A percentile compares a stretch with the other conserved stretches of the same genome.
These are phyloP conservation scores for Cylindrotheca fusiformis DNA, from an alignment of 108 stramenopile species.

Conservation along the genomic window DNA sequence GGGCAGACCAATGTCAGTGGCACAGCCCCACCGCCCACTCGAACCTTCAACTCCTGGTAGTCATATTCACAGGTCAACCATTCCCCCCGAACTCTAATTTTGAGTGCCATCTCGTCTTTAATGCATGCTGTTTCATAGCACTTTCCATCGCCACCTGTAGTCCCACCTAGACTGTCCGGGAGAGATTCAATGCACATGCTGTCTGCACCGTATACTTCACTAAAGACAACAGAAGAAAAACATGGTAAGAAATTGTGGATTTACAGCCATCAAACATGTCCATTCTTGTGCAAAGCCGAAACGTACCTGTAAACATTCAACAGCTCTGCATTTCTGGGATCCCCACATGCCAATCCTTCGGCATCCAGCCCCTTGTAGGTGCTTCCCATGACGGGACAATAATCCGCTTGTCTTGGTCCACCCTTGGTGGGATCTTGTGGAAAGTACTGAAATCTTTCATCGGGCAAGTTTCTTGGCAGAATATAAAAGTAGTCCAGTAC, in stretches of 20 bases:
- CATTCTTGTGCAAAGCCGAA: background rate
- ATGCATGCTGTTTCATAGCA: constrained; percentile 78
- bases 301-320: constrained; percentile 51
- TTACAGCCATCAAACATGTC: background rate
- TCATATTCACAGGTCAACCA: constrained; percentile 63
- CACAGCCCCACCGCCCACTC: constrained; percentile 28
- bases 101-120: constrained; percentile 49
- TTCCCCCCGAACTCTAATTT: constrained; percentile 45
- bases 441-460: constrained; percentile 67
- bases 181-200: constrained; percentile 60
- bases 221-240: constrained; percentile 20
- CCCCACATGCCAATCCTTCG: constrained; percentile 59
- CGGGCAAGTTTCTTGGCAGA: constrained; percentile 45
- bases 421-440: constrained; percentile 47
- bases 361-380: constrained; percentile 57
- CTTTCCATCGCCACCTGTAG: constrained; percentile 59
- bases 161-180: constrained; percentile 3
- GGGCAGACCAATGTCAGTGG: constrained; percentile 49
- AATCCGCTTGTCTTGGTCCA: constrained; percentile 77
- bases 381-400: constrained; percentile 79
- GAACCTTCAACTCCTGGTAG: constrained; percentile 60
- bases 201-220: constrained; percentile 67
- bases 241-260: background rate
- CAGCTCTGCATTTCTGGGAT: constrained; percentile 48
- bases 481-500: constrained; percentile 68